Percentiles rank a stretch among this genome's conserved stretches.
phyloP scores from a whole-genome alignment of 305 asterid species.

The Solanum hybrid region DNA sequence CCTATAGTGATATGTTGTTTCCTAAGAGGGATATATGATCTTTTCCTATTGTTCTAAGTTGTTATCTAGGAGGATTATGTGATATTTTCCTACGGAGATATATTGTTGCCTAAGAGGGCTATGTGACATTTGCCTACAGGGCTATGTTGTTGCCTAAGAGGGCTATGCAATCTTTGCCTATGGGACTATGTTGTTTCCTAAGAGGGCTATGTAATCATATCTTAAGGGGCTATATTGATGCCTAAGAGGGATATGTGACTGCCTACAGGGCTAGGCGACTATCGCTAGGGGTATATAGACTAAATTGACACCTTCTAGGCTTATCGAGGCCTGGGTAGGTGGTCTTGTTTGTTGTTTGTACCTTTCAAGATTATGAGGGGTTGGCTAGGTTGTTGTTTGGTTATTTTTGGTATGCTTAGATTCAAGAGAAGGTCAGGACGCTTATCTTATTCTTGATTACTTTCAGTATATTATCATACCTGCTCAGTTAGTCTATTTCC shows the following conservation, averaged over 20 bases:
- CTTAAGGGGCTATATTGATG: background rate
- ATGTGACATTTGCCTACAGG: background rate
- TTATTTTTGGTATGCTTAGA: background rate
- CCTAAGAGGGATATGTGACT: background rate
- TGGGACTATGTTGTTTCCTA: background rate
- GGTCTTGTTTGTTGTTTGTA: background rate
- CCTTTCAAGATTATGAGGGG: background rate
- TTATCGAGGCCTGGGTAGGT: background rate
- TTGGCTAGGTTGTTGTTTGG: background rate
- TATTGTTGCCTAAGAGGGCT: background rate
- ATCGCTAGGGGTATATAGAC: background rate
- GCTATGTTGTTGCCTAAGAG: background rate
- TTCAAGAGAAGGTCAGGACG: background rate
- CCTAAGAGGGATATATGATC: background rate
- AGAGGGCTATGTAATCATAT: background rate
- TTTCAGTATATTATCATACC: background rate
- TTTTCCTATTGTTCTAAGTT: background rate
- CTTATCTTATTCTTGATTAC: background rate
- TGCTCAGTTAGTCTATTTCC: no score
- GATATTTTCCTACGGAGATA: background rate
- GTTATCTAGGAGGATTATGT: background rate
- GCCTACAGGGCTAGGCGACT: background rate
- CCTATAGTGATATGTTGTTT: background rate
- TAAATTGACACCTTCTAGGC: background rate
- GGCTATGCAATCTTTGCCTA: background rate